Evolutionary conservation across 1,139 yeast genomes (phyloP).

Genomic region (Kodamaea suecica): DNA sequence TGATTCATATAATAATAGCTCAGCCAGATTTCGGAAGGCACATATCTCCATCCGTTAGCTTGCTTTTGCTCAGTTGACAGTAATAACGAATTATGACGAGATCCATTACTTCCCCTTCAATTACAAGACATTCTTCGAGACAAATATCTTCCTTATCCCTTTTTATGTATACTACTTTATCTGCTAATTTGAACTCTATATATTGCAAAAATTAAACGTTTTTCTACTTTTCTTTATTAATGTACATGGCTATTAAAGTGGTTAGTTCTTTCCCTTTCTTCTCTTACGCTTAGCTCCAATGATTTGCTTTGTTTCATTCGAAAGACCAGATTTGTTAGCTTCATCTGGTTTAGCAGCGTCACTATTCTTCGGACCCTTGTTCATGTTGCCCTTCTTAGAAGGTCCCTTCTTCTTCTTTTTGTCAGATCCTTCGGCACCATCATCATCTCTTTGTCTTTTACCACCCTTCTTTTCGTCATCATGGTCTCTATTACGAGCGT

Average conservation of each 20-base stretch:
- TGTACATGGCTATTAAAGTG: slow-evolving; percentile 1
- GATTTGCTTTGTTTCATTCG: slow-evolving; percentile 56
- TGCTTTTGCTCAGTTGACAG: slow-evolving; percentile 8
- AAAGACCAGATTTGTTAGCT: slow-evolving; percentile 38
- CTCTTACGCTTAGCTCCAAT: slow-evolving; percentile 70
- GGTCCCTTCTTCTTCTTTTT: slow-evolving; percentile 25
- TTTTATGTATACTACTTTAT: slow-evolving; percentile 6
- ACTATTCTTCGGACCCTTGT: slow-evolving; percentile 36
- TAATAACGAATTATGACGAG: slow-evolving; percentile 18
- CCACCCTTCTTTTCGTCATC: slow-evolving; percentile 13
- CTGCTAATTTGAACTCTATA: background rate
- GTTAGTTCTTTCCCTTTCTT: slow-evolving; percentile 47
- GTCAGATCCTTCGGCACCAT: slow-evolving; percentile 15
- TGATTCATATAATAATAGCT: background rate
- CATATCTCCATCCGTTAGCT: no score
- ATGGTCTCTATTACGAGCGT: slow-evolving; percentile 36
- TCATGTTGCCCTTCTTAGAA: slow-evolving; percentile 41
- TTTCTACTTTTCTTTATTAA: background rate
- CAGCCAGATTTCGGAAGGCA: background rate
- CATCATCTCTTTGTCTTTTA: slow-evolving; percentile 22
- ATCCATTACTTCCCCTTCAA: slow-evolving; percentile 8
- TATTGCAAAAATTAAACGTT: background rate
- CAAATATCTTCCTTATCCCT: no score
- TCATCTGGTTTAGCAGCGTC: slow-evolving; percentile 10
- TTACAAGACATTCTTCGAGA: no score